phyloP scores from a whole-genome alignment of 257 asterid genomes.

The Verbena officinalis region DNA sequence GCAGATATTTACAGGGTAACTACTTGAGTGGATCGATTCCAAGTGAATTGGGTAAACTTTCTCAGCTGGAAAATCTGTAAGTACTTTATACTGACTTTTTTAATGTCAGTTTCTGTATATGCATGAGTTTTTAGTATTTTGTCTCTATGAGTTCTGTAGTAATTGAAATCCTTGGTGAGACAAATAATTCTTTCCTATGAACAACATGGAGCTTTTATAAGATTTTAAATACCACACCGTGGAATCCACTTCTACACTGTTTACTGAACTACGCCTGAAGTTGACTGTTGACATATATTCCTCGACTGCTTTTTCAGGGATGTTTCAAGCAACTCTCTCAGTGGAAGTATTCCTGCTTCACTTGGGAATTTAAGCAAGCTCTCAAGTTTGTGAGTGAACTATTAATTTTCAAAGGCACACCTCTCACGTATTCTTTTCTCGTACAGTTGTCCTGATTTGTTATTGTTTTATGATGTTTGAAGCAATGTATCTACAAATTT shows the following conservation, averaged over 20 bases:
- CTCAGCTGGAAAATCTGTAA: constrained; percentile 77
- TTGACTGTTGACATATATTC: constrained; percentile 12
- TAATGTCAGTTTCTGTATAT: constrained; percentile 16
- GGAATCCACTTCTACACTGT: constrained; percentile 17
- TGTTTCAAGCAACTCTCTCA: constrained; percentile 94
- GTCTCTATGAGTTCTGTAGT: constrained; percentile 22
- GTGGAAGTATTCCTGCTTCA: constrained; percentile 90
- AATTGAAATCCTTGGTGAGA: constrained; percentile 21
- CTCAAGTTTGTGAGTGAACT: constrained; percentile 65
- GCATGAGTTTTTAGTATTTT: background rate
- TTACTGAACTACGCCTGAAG: constrained; percentile 22
- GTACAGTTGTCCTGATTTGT: constrained; percentile 34
- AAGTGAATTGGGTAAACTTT: constrained; percentile 78
- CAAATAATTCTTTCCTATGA: background rate
- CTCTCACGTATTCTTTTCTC: constrained; percentile 22
- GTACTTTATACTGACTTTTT: constrained; percentile 34
- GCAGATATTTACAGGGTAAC: constrained; percentile 95
- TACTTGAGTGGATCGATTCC: constrained; percentile 88
- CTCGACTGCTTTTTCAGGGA: constrained; percentile 61
- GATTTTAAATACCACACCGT: constrained; percentile 2
- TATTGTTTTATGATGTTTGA: constrained; percentile 42
- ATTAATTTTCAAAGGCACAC: constrained; percentile 20
- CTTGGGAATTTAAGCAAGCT: constrained; percentile 87
- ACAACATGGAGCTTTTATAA: background rate
- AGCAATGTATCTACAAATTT: constrained; percentile 96